phyloP scores from a whole-genome alignment of 306 rosid species.

The Quercus suber region DNA sequence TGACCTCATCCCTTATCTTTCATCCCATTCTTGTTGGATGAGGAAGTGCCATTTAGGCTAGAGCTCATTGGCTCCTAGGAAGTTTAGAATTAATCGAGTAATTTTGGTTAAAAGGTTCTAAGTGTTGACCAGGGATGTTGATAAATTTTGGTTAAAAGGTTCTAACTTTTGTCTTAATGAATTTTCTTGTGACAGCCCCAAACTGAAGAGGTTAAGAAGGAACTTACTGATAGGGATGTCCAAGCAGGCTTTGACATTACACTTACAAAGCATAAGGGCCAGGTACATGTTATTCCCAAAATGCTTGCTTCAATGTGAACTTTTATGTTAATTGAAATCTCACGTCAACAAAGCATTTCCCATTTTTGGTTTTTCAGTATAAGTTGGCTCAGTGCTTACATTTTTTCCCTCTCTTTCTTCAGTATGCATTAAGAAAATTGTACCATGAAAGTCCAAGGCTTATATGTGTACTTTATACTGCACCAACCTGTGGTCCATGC shows the following conservation, averaged over 20 bases:
- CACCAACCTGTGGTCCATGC: constrained; percentile 96
- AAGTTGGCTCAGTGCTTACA: neutral
- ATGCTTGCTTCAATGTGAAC: neutral
- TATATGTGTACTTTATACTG: constrained; percentile 77
- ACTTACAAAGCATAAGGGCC: constrained; percentile 87
- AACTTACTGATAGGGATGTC: constrained; percentile 75
- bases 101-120: neutral
- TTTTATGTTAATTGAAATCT: neutral
- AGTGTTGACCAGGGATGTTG: neutral
- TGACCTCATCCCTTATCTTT: neutral
- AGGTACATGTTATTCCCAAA: constrained; percentile 41
- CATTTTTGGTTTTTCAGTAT: neutral
- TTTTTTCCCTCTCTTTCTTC: constrained; percentile 18
- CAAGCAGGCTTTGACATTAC: constrained; percentile 80
- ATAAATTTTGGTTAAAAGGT: neutral
- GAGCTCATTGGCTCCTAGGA: neutral
- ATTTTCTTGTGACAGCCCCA: constrained; percentile 61
- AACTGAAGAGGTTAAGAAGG: constrained; percentile 87
- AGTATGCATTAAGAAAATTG: constrained; percentile 93
- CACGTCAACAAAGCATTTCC: neutral
- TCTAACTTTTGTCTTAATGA: constrained; percentile 6
- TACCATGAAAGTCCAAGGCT: constrained; percentile 97
- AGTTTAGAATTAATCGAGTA: neutral
- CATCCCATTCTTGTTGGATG: neutral
- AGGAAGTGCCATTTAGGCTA: neutral